A percentile compares a stretch with the other conserved stretches of the same genome.
These are phyloP conservation scores for Capronia epimyces DNA, from an alignment of 2,329 filamentous ascomycete species.

Conservation along the genomic window DNA sequence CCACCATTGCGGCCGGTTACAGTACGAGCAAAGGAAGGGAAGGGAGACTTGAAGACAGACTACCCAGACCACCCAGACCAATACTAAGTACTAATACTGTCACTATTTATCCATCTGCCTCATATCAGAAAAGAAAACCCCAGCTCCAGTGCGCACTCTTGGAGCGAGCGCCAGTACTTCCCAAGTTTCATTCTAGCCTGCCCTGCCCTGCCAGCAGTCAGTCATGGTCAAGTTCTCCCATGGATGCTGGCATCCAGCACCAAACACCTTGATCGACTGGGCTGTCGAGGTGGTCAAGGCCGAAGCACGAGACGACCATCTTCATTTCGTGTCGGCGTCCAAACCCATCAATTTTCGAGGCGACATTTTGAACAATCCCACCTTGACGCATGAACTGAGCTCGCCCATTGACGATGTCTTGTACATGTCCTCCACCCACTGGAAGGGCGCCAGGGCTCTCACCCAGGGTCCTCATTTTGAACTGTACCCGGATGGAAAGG, in stretches of 20 bases:
- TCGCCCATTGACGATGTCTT: slow-evolving; percentile 11
- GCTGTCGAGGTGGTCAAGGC: slow-evolving; percentile 4
- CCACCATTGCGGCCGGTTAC: no score
- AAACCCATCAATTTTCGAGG: background rate
- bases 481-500: slow-evolving; percentile 3
- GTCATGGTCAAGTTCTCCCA: slow-evolving; percentile 6
- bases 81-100: no score
- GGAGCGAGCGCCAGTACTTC: no score
- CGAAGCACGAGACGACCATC: background rate
- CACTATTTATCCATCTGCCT: no score
- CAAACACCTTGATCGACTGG: slow-evolving; percentile 2
- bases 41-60: no score
- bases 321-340: slow-evolving; percentile 1
- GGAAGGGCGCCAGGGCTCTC: slow-evolving; percentile 7
- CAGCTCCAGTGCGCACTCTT: no score
- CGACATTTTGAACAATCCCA: slow-evolving; percentile 7
- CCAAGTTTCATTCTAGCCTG: background rate
- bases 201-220: no score
- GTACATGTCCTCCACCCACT: slow-evolving; percentile 7
- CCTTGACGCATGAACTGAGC: slow-evolving; percentile 1
- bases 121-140: no score
- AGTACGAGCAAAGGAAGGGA: no score
- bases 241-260: slow-evolving; percentile 2
- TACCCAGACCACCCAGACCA: no score
- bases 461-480: slow-evolving; percentile 9